Evolutionary conservation across 345 rosid genomes (phyloP).

Genomic region (Hibiscus tridactylites): DNA sequence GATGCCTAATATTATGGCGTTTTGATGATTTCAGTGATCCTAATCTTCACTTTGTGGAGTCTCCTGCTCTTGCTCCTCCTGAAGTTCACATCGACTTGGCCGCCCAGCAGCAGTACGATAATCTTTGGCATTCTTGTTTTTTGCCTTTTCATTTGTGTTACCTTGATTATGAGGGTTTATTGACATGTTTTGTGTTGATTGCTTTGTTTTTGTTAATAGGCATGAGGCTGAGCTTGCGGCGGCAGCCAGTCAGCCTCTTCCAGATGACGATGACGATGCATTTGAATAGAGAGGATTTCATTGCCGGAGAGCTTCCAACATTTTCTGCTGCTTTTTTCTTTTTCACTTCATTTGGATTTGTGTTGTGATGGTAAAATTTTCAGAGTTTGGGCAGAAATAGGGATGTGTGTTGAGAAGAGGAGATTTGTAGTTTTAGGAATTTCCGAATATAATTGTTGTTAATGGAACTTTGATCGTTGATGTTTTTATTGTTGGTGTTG

Average conservation of each 20-base stretch:
- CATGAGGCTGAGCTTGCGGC: conserved; percentile 14
- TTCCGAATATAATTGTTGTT: not conserved
- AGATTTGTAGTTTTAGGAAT: conserved; percentile 8
- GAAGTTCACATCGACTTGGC: conserved; percentile 82
- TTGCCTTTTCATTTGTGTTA: not conserved
- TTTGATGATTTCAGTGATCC: conserved; percentile 39
- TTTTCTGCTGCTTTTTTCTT: not conserved
- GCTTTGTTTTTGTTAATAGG: not conserved
- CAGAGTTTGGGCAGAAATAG: not conserved
- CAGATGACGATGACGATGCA: conserved; percentile 16
- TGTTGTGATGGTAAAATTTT: not conserved
- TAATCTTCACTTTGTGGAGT: conserved; percentile 90
- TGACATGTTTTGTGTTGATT: not conserved
- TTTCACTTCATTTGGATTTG: not conserved
- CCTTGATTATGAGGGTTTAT: not conserved
- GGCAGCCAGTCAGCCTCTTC: conserved; percentile 11
- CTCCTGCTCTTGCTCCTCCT: conserved; percentile 88
- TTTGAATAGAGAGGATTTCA: not conserved
- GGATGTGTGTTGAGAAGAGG: not conserved
- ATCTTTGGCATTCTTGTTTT: not conserved
- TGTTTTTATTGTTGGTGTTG: not conserved
- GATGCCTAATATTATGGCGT: not conserved
- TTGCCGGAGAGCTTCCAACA: not conserved
- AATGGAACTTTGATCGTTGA: not conserved
- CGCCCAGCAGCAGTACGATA: conserved; percentile 80